phyloP scores from a whole-genome alignment of 805 yeast genomes.

The Peterozyma toletana region DNA sequence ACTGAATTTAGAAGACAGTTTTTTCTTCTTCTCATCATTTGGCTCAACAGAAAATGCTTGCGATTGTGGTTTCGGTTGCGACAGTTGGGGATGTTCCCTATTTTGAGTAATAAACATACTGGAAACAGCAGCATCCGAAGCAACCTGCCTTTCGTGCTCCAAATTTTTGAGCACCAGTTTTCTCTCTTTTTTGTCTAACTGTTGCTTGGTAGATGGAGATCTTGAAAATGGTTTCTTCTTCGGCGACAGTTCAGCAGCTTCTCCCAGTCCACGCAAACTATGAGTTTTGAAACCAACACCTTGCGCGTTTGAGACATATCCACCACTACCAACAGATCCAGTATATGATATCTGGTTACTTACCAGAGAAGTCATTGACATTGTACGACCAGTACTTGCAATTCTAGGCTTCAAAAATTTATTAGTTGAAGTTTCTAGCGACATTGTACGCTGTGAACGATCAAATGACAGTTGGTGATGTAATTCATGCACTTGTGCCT shows the following conservation, averaged over 20 bases:
- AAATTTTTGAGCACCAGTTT: conserved; percentile 16
- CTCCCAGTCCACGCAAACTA: conserved; percentile 18
- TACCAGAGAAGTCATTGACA: conserved; percentile 8
- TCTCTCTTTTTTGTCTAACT: conserved; percentile 15
- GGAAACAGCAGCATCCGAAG: conserved; percentile 12
- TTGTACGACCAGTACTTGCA: conserved; percentile 4
- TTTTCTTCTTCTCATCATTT: conserved; percentile 1
- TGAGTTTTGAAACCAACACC: conserved; percentile 22
- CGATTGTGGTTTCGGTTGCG: background rate
- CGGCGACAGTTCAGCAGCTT: conserved; percentile 9
- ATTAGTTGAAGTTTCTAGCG: conserved; percentile 3
- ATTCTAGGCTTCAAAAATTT: no score
- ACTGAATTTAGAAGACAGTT: background rate
- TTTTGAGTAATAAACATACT: background rate
- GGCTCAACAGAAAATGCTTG: conserved; percentile 4
- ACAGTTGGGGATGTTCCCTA: background rate
- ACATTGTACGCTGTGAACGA: conserved; percentile 7
- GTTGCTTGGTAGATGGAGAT: conserved; percentile 7
- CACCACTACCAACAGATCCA: background rate
- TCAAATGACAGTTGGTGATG: background rate
- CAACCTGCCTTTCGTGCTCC: conserved; percentile 17
- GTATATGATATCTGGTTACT: background rate
- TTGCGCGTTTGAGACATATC: conserved; percentile 19
- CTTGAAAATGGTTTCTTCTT: conserved; percentile 6
- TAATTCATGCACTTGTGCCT: background rate